phyloP scores from a whole-genome alignment of 192 early-diverging fungal species.

The Nowakowskiella sp. region DNA sequence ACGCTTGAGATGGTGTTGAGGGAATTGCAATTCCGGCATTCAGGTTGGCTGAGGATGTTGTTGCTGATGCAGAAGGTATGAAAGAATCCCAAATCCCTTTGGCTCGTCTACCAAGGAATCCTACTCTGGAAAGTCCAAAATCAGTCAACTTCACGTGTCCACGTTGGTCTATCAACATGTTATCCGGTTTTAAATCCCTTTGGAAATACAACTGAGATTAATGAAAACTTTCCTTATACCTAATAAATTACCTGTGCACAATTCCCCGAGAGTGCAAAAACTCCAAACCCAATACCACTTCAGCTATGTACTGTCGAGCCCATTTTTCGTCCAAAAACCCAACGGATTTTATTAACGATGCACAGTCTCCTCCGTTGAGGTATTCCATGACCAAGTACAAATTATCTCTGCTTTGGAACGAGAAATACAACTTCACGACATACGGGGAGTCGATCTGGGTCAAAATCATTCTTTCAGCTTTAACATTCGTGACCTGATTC shows the following conservation, averaged over 20 bases:
- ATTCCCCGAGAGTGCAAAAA: slow-evolving; percentile 71
- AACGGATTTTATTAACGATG: slow-evolving; percentile 69
- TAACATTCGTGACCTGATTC: slow-evolving; percentile 86
- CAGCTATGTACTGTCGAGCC: slow-evolving; percentile 77
- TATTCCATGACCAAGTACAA: slow-evolving; percentile 85
- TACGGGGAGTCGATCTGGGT: slow-evolving; percentile 79
- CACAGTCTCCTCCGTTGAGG: slow-evolving; percentile 82
- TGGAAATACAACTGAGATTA: slow-evolving; percentile 4
- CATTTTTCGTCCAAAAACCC: slow-evolving; percentile 69
- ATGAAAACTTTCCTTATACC: slow-evolving; percentile 15
- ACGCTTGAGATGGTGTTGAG: no score
- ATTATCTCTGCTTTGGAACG: slow-evolving; percentile 77
- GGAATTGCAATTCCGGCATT: slow-evolving; percentile 24
- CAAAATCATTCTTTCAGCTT: slow-evolving; percentile 81
- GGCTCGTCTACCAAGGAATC: slow-evolving; percentile 71
- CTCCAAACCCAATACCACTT: slow-evolving; percentile 71
- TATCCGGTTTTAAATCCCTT: slow-evolving; percentile 79
- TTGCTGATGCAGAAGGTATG: no score
- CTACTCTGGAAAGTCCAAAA: slow-evolving; percentile 76
- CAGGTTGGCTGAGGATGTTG: slow-evolving; percentile 8
- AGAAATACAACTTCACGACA: slow-evolving; percentile 76
- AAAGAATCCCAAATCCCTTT: slow-evolving; percentile 36
- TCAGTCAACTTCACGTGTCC: slow-evolving; percentile 84
- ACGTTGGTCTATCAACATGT: slow-evolving; percentile 72
- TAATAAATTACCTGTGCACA: slow-evolving; percentile 64